phyloP scores from a whole-genome alignment of 495 filamentous ascomycete species.

The Tetracladium setigerum region DNA sequence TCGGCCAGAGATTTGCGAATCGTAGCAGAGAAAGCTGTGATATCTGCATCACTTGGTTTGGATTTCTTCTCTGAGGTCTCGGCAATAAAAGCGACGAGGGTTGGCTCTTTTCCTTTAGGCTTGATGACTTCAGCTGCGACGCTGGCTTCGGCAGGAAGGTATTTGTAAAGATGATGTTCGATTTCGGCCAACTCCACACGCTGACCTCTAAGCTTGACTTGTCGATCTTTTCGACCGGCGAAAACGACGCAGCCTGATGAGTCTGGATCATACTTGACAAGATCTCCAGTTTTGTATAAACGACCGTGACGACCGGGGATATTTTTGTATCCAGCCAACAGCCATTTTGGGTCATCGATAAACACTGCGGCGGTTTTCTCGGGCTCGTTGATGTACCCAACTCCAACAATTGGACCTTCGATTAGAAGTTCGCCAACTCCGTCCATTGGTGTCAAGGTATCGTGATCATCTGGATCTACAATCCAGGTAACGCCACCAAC shows the following conservation, averaged over 20 bases:
- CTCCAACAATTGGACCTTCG: slow-evolving; percentile 49
- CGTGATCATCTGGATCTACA: slow-evolving; percentile 43
- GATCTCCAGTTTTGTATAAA: slow-evolving; percentile 46
- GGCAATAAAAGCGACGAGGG: background rate
- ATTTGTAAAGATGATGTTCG: slow-evolving; percentile 31
- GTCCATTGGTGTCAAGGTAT: slow-evolving; percentile 48
- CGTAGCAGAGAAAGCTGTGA: too few relatives aligned
- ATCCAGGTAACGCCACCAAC: slow-evolving; percentile 45
- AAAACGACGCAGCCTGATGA: slow-evolving; percentile 30
- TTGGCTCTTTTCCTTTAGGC: background rate
- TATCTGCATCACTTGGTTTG: background rate
- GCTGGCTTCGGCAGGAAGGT: background rate
- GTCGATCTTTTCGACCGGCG: slow-evolving; percentile 22
- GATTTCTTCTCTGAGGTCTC: background rate
- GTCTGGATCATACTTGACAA: slow-evolving; percentile 22
- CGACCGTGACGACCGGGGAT: slow-evolving; percentile 37
- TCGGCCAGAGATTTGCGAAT: background rate
- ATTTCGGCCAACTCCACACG: slow-evolving; percentile 26
- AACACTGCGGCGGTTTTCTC: slow-evolving; percentile 21
- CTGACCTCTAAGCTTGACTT: slow-evolving; percentile 25
- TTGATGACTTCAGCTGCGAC: slow-evolving; percentile 6
- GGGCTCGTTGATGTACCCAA: slow-evolving; percentile 36
- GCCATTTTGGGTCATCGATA: slow-evolving; percentile 15
- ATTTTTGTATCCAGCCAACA: slow-evolving; percentile 6
- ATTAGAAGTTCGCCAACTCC: slow-evolving; percentile 53